Conservation (phyloP, 495 filamentous ascomycete genomes). For the Evansstolkia leycettana region DNA sequence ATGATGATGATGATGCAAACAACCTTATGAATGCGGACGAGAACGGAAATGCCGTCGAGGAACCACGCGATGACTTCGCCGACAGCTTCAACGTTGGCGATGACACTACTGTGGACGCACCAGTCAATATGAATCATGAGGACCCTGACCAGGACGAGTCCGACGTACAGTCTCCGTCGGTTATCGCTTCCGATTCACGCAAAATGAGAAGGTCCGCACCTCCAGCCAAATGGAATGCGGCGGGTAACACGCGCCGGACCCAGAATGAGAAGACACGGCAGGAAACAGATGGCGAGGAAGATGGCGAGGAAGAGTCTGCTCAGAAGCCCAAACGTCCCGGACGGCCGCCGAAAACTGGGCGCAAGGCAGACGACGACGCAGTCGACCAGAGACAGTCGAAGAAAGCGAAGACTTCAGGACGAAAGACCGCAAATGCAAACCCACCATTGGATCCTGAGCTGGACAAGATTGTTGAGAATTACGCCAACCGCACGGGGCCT, state of each 20-base stretch:
- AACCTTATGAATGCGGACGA: conserved; percentile 16
- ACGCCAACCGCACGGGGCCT: conserved; percentile 31
- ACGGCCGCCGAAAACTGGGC: conserved; percentile 19
- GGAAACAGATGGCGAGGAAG: conserved; percentile 4
- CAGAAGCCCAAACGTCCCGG: conserved; percentile 19
- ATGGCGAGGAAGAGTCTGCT: conserved; percentile 4
- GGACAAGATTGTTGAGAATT: conserved; percentile 29
- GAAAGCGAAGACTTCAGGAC: conserved; percentile 18
- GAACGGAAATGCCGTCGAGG: conserved; percentile 17
- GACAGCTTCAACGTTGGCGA: conserved; percentile 17
- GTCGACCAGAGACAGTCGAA: conserved; percentile 21
- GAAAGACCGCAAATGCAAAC: conserved; percentile 4
- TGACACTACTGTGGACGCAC: conserved; percentile 13
- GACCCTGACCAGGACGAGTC: conserved; percentile 43
- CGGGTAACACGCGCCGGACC: conserved; percentile 5
- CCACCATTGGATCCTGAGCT: conserved; percentile 19
- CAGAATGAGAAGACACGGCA: conserved; percentile 9
- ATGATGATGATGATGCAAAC: conserved; percentile 18
- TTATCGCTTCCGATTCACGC: conserved; percentile 6
- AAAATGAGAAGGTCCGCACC: conserved; percentile 1
- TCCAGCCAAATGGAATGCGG: conserved; percentile 3
- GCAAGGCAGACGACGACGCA: conserved; percentile 10
- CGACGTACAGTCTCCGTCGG: conserved; percentile 36
- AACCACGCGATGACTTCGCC: conserved; percentile 15
- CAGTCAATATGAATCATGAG: conserved; percentile 25